These are phyloP conservation scores for Pelargonium citronellum DNA, from an alignment of 441 rosid species.

Conservation along the genomic window DNA sequence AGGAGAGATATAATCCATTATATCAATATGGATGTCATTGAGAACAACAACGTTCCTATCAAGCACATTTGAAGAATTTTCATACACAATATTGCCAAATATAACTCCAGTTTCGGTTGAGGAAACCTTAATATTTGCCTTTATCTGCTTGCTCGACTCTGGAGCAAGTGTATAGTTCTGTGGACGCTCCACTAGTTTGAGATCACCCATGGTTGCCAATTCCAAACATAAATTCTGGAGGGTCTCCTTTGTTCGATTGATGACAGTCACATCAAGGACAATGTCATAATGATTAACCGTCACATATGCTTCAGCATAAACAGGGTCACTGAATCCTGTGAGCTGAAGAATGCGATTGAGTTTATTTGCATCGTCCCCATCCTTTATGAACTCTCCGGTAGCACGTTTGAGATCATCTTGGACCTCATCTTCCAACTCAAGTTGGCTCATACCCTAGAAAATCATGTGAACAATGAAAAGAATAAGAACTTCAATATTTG, in stretches of 20 bases:
- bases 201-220: slow-evolving; percentile 91
- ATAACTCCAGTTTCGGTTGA: slow-evolving; percentile 94
- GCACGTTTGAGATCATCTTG: slow-evolving; percentile 95
- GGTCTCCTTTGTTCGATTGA: slow-evolving; percentile 81
- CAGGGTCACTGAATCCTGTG: slow-evolving; percentile 92
- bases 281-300: slow-evolving; percentile 89
- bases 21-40: slow-evolving; percentile 89
- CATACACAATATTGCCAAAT: slow-evolving; percentile 86
- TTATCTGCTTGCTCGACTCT: slow-evolving; percentile 86
- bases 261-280: slow-evolving; percentile 78
- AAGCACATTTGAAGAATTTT: slow-evolving; percentile 68
- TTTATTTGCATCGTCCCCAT: slow-evolving; percentile 79
- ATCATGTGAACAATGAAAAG: background rate
- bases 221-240: slow-evolving; percentile 89
- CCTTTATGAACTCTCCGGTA: slow-evolving; percentile 84
- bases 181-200: slow-evolving; percentile 86
- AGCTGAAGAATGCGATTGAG: slow-evolving; percentile 89
- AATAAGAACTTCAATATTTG: slow-evolving; percentile 12
- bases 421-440: slow-evolving; percentile 91
- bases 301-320: slow-evolving; percentile 89
- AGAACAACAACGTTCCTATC: slow-evolving; percentile 83
- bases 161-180: slow-evolving; percentile 92
- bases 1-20: slow-evolving; percentile 93
- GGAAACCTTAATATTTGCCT: slow-evolving; percentile 94
- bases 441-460: slow-evolving; percentile 86